These are phyloP conservation scores for Cystofilobasidium capitatum DNA, from an alignment of 768 basidiomycete species.

Conservation along the genomic window DNA sequence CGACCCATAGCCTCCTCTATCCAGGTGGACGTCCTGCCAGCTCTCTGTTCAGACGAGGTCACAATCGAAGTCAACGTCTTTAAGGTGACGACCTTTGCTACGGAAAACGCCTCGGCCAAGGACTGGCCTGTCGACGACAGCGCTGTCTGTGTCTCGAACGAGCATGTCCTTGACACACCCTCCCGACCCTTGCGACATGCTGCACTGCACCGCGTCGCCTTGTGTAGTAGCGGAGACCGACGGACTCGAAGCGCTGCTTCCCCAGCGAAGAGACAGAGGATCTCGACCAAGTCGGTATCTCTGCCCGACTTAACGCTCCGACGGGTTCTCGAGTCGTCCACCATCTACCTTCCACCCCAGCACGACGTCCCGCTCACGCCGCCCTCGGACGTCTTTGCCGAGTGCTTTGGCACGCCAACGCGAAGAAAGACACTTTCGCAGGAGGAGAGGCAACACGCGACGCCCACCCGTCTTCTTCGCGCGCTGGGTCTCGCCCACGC, in stretches of 20 bases:
- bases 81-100: no score
- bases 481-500: not conserved
- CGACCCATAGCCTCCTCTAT: no score
- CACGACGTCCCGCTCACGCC: not conserved
- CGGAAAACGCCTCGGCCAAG: no score
- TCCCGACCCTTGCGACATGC: not conserved
- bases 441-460: not conserved
- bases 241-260: no score
- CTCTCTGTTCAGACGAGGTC: no score
- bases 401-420: not conserved
- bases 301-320: not conserved
- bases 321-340: not conserved
- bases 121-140: conserved; percentile 14
- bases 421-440: not conserved
- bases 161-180: no score
- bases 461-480: not conserved
- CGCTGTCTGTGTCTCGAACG: conserved; percentile 1
- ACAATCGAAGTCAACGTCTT: no score
- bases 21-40: no score
- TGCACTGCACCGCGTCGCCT: not conserved
- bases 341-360: not conserved
- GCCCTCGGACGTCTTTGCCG: not conserved
- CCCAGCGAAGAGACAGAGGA: not conserved
- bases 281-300: not conserved
- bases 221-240: no score